Conservation (phyloP, 176 grass and related monocot genomes). For the Triticum dicoccoides region DNA sequence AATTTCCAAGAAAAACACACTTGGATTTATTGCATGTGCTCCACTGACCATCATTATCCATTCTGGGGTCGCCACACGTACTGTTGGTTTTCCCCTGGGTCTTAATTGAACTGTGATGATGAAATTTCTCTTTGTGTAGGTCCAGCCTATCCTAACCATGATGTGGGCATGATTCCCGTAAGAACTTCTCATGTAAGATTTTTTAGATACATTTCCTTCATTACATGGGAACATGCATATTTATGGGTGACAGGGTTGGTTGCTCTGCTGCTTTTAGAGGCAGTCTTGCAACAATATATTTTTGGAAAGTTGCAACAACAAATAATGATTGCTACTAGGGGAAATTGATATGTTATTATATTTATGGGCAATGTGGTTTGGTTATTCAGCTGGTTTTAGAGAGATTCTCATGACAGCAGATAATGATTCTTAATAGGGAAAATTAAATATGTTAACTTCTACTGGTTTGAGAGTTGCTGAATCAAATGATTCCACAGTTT, state of each 20-base stretch:
- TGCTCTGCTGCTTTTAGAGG: background rate
- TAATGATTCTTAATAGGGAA: background rate
- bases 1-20: background rate
- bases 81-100: background rate
- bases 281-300: background rate
- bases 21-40: background rate
- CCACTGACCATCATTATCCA: background rate
- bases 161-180: constrained; percentile 38
- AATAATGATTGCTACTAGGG: background rate
- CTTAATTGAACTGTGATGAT: constrained; percentile 11
- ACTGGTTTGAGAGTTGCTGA: background rate
- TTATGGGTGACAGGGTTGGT: background rate
- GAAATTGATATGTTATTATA: background rate
- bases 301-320: background rate
- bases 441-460: background rate
- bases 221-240: constrained; percentile 14
- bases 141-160: constrained; percentile 50
- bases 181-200: constrained; percentile 52
- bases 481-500: background rate
- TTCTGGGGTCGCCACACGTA: background rate
- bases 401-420: background rate
- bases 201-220: constrained; percentile 15
- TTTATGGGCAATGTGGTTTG: background rate
- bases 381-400: background rate
- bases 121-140: constrained; percentile 41